Base-by-base conservation (phyloP, 2,329 filamentous ascomycete genomes). In the Cordyceps cateniannulata region DNA sequence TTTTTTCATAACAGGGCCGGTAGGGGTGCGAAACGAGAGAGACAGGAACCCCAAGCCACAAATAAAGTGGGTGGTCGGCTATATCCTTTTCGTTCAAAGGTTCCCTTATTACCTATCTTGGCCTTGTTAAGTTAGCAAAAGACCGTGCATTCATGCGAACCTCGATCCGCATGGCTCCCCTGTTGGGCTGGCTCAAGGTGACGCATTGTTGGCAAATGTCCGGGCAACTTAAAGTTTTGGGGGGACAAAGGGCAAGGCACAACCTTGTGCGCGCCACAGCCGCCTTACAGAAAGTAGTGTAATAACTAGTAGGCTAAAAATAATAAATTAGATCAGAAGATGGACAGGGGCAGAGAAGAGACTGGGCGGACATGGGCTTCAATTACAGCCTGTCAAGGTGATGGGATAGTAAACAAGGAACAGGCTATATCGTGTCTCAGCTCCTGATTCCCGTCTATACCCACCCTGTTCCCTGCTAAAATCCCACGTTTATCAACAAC, bases 81-180 rank as follows among this genome's bases (percentile, higher is more conserved):
- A 5, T 24, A 14, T 24, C 0, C 5, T 22, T 38, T 22, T 22
- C 38, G 22, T n/a, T 12, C n/a, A n/a, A n/a, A n/a, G n/a, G n/a
- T n/a, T n/a, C n/a, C n/a, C n/a, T n/a, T n/a, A n/a, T n/a, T n/a
- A n/a, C n/a, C n/a, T n/a, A n/a, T n/a, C n/a, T n/a, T n/a, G n/a
- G n/a, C n/a, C n/a, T n/a, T 44, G 2, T 42, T 1, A 54, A 20
- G 25, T 18, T 24, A 24, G 5, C 35, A 16, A 2, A 32, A 22
- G 53, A 7, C 53, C 53, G 53, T 55, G 53, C 53, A 45, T 55
- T 47, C 53, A 55, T 55, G 53, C 53, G n/a, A 55, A 22, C 14
- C 25, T 24, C 53, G 51, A 55, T 55, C 53, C 38, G 51, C 51
- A n/a, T 16, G 18, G 35, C 38, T 16, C 38, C 38, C 38, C 38